These are phyloP conservation scores for Colletotrichum caudatum DNA, from an alignment of 2,329 filamentous ascomycete genomes.

Conservation along the genomic window DNA sequence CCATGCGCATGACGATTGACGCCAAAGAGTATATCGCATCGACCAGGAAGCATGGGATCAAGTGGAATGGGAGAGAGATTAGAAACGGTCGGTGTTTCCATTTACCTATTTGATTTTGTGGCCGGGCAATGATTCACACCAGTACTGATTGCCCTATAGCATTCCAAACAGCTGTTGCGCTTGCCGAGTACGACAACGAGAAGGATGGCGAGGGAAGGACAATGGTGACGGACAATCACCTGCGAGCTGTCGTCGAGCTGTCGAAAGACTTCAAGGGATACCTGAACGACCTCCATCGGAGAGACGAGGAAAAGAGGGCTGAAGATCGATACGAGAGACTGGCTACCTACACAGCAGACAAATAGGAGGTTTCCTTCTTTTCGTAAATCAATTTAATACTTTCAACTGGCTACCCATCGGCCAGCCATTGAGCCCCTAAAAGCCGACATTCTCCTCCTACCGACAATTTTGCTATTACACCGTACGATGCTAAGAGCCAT, in stretches of 20 bases:
- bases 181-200: conserved; percentile 44
- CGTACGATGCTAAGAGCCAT: no score
- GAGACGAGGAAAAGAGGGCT: conserved; percentile 17
- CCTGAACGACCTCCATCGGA: conserved; percentile 26
- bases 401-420: neutral
- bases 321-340: conserved; percentile 16
- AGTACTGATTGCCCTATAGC: conserved; percentile 23
- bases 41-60: conserved; percentile 30
- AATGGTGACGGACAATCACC: conserved; percentile 41
- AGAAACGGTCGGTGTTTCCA: conserved; percentile 42
- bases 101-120: neutral
- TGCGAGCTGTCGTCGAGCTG: conserved; percentile 40
- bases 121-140: no score
- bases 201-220: conserved; percentile 40
- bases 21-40: conserved; percentile 43
- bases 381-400: neutral
- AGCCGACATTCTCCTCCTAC: no score
- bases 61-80: conserved; percentile 47
- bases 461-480: no score
- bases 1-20: conserved; percentile 43
- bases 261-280: conserved; percentile 43
- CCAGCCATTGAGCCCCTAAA: neutral
- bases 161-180: conserved; percentile 49
- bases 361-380: neutral
- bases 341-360: neutral